Percentiles rank a stretch among this genome's conserved stretches.
Evolutionary conservation across 495 filamentous ascomycete species (phyloP).

Genomic region (Penicillium subrubescens): DNA sequence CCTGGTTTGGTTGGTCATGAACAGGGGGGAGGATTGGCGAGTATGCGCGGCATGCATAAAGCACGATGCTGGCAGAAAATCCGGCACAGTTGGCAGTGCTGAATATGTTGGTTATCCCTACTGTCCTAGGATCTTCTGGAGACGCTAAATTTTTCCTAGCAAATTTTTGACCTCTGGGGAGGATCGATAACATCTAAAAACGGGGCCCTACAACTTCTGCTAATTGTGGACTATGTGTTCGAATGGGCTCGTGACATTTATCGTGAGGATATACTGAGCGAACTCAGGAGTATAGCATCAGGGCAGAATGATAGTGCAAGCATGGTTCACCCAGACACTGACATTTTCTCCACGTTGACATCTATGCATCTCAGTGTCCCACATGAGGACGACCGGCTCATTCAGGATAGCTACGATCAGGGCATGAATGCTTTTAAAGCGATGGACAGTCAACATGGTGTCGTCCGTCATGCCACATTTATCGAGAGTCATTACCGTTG

Average conservation of each 20-base stretch:
- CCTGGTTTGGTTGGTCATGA: slow-evolving; percentile 5
- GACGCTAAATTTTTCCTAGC: slow-evolving; percentile 1
- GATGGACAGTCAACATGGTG: too few species aligned
- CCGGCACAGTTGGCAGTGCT: not conserved
- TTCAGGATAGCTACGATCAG: too few species aligned
- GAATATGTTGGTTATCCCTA: slow-evolving; percentile 4
- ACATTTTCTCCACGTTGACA: too few species aligned
- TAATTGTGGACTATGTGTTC: slow-evolving; percentile 39
- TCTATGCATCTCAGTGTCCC: too few species aligned
- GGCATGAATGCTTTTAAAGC: too few species aligned
- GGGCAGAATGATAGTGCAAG: too few species aligned
- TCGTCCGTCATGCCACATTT: too few species aligned
- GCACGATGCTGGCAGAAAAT: too few species aligned
- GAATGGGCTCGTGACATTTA: slow-evolving; percentile 40
- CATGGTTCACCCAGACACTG: too few species aligned
- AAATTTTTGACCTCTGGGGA: slow-evolving; percentile 26
- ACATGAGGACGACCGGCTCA: too few species aligned
- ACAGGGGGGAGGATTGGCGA: slow-evolving; percentile 3
- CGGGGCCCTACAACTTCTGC: slow-evolving; percentile 31
- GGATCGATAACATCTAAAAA: slow-evolving; percentile 24
- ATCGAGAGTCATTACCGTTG: too few species aligned
- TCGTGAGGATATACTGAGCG: slow-evolving; percentile 8
- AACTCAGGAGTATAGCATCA: not conserved
- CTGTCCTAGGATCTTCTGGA: not conserved
- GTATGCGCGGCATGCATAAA: not conserved